Percentiles rank a stretch among this genome's conserved stretches.
These are phyloP conservation scores for Claviceps sp. DNA, from an alignment of 2,329 filamentous ascomycete genomes.

Conservation along the genomic window DNA sequence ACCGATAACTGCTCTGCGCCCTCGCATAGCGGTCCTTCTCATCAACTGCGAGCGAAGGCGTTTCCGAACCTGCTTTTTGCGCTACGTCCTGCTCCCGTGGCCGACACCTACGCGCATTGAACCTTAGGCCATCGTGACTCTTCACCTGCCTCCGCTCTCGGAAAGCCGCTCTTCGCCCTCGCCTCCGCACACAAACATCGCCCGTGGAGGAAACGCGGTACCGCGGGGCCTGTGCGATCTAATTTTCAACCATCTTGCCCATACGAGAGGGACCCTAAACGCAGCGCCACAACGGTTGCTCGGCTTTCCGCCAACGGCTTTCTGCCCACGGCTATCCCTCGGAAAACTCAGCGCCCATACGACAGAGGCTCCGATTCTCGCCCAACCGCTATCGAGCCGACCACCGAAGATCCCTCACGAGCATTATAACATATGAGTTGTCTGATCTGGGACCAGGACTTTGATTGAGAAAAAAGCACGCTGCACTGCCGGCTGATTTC, in stretches of 20 bases:
- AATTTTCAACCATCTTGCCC: background rate
- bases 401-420: background rate
- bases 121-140: background rate
- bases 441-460: background rate
- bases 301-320: background rate
- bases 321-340: background rate
- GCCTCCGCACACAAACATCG: background rate
- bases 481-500: background rate
- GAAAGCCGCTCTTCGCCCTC: background rate
- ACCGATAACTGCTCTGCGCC: background rate
- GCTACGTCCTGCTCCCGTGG: background rate
- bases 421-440: background rate
- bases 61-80: background rate
- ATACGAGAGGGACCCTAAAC: background rate
- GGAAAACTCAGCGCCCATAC: background rate
- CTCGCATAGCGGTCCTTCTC: slow-evolving; percentile 1
- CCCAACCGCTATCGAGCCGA: background rate
- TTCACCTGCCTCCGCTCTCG: background rate
- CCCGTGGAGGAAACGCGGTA: background rate
- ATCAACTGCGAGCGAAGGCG: background rate
- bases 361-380: background rate
- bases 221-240: background rate
- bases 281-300: background rate
- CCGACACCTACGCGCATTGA: background rate
- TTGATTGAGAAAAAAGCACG: background rate